Evolutionary conservation across 2,329 filamentous ascomycete genomes (phyloP), one percentile per base, ranked within the genome.

Genomic region (Didymella glomerata): DNA sequence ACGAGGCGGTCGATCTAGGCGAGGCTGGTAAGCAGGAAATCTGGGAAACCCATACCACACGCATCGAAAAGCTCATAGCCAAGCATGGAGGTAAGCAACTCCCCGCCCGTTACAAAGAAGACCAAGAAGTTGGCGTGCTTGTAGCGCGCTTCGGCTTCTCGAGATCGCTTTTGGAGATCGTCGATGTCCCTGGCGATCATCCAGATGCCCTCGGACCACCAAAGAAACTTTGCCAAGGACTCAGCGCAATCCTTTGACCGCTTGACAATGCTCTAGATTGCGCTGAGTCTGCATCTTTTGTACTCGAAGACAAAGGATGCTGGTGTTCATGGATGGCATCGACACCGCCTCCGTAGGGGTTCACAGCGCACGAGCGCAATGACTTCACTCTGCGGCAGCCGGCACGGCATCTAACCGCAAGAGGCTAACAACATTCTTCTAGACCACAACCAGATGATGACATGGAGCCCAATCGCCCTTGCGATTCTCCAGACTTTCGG

Each of bases 41-140:
- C 22, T 77, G 73, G 74, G 59, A 63, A 36, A 63, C 55, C 32
- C 64, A 65, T 18, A 57, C 62, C 24, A 64, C 49, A 25, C 68
- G 64, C 60, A 68, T 76, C 47, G 71, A 68, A 44, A 77, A 76
- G 51, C 68, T 72, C 13, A 74, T 77, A 55, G 72, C 73, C 38
- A 75, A 73, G 61, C 72, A 77, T 60, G 75, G 75, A 55, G 74
- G 74, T 77, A 67, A 68, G 73, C 47, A 30, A 27, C 22, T 45
- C 62, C 59, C 64, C 58, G 50, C 42, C 58, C 52, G 16, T 52
- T 40, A 52, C 57, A 45, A 52, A 56, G 57, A 51, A 45, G 45
- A 42, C 32, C 60, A 60, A 60, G 52, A 41, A 38, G 36, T 8
- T 47, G 51, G 57, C 48, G 47, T 47, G 25, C 48, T 56, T 42